Conservation (phyloP, 1,139 yeast genomes). For the Candida buenavistaensis region DNA sequence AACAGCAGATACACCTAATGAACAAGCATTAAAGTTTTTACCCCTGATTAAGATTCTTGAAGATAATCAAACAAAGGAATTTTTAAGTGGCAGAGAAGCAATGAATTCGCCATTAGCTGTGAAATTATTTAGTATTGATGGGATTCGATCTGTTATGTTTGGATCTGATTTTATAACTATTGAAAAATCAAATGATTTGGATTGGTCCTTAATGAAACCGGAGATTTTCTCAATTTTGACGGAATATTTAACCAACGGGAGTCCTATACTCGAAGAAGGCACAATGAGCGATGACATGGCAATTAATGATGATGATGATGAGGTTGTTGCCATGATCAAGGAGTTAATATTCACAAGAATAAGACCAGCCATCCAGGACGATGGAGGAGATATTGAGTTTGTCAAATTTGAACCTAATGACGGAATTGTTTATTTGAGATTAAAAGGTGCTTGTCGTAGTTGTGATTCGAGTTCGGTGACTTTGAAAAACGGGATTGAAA, state of each 20-base stretch:
- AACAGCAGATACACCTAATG: constrained; percentile 48
- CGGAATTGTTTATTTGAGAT: constrained; percentile 65
- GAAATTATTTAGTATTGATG: constrained; percentile 52
- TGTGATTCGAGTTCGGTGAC: constrained; percentile 78
- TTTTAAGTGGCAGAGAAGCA: constrained; percentile 55
- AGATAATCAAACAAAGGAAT: constrained; percentile 53
- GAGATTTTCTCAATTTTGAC: constrained; percentile 84
- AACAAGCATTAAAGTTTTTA: constrained; percentile 46
- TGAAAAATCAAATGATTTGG: constrained; percentile 57
- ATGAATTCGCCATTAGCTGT: constrained; percentile 57
- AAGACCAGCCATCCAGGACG: constrained; percentile 90
- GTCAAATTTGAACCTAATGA: constrained; percentile 60
- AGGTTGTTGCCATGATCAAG: constrained; percentile 85
- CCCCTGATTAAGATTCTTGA: constrained; percentile 40
- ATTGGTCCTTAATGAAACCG: constrained; percentile 84
- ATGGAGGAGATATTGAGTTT: constrained; percentile 82
- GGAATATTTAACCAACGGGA: constrained; percentile 79
- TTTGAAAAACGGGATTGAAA: constrained; percentile 75
- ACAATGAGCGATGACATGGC: constrained; percentile 36
- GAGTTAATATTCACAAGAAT: constrained; percentile 92
- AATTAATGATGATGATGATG: constrained; percentile 63
- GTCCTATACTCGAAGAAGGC: constrained; percentile 49
- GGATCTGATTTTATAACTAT: constrained; percentile 77
- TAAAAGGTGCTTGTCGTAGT: constrained; percentile 79
- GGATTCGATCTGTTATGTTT: constrained; percentile 52